Percentiles rank a stretch among this genome's conserved stretches.
These are phyloP conservation scores for Talaromyces nanjingensis DNA, from an alignment of 495 filamentous ascomycete genomes.

Conservation along the genomic window DNA sequence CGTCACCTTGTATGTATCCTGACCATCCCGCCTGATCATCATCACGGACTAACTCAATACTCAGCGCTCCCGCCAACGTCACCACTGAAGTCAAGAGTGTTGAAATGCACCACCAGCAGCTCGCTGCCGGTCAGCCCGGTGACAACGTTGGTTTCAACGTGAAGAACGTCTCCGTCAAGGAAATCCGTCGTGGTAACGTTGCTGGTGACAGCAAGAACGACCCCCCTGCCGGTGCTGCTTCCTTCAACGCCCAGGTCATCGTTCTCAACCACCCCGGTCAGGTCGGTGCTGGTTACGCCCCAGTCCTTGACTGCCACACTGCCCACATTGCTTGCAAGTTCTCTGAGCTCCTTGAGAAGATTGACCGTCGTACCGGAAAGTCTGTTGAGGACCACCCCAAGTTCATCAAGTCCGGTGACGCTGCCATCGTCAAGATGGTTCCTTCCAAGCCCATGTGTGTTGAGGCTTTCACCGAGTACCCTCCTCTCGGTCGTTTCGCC, in stretches of 20 bases:
- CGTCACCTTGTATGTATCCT: slow-evolving; percentile 56
- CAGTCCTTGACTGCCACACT: slow-evolving; percentile 98
- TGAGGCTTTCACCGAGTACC: slow-evolving; percentile 99
- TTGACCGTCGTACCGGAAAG: slow-evolving; percentile 99
- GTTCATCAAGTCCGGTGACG: slow-evolving; percentile 99
- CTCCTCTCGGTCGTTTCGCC: slow-evolving; percentile 97
- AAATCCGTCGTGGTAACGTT: slow-evolving; percentile 99
- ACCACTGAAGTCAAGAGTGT: slow-evolving; percentile 99
- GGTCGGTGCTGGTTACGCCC: slow-evolving; percentile 97
- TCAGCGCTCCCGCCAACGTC: slow-evolving; percentile 81
- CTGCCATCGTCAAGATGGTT: slow-evolving; percentile 99
- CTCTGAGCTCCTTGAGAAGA: slow-evolving; percentile 97
- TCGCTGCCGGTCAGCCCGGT: slow-evolving; percentile 89
- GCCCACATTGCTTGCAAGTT: slow-evolving; percentile 99
- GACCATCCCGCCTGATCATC: slow-evolving; percentile 18
- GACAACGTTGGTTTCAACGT: slow-evolving; percentile 99
- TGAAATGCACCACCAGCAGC: slow-evolving; percentile 99
- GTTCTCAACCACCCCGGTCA: slow-evolving; percentile 99
- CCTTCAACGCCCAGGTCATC: slow-evolving; percentile 99
- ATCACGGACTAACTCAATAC: background rate
- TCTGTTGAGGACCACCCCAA: slow-evolving; percentile 84
- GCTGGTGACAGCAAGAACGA: slow-evolving; percentile 99
- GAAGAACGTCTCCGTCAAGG: slow-evolving; percentile 99
- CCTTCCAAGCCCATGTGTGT: slow-evolving; percentile 99
- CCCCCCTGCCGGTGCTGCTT: slow-evolving; percentile 78